Base-by-base conservation (phyloP, 768 basidiomycete genomes). In the Phanerodontia chrysosporium region DNA sequence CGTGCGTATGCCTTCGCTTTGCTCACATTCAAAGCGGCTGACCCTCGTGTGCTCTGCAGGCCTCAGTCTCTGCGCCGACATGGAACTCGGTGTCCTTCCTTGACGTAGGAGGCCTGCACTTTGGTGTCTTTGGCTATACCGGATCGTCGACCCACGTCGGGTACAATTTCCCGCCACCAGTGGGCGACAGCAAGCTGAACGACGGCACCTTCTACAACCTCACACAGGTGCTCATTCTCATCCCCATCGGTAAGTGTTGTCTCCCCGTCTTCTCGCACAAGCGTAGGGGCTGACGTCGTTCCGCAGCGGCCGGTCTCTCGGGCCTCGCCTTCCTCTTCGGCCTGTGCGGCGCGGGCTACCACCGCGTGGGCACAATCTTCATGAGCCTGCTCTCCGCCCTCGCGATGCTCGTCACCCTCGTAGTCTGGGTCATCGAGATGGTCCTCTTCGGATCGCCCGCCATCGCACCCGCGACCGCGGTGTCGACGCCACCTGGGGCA, bases 121-220 rank as follows among this genome's bases (percentile, higher is more conserved):
- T 86, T 65, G 92, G 92, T 64, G 81, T 87, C n/a, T 90, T 91
- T 67, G 91, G 91, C 3, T 84, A 78, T 72, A 89, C 88, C 14
- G 87, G 85, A 18, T 81, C 80, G 18, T 49, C 67, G 21, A 68
- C 72, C 3, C 66, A 69, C 21, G 72, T 93, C 55, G 92, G 92
- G 18, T 94, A 90, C 59, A 63, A 70, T 53, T 79, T 85, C 66
- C 68, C 71, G 2, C 36, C 67, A 4, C 61, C 66, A 24, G 76
- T 83, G 66, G 69, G 80, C 57, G 74, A 78, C 57, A 64, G 69
- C 45, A 72, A 71, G 25, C 67, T 89, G 5, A 81, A 85, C 69
- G 80, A 80, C 10, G 66, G 62, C 6, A 72, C 82, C 42, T 76
- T 92, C 39, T 80, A 84, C 67, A 87, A 86, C 68, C 82, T 94